Base-by-base conservation (phyloP, 1,284 basidiomycete species). In the Tilletia caries region DNA sequence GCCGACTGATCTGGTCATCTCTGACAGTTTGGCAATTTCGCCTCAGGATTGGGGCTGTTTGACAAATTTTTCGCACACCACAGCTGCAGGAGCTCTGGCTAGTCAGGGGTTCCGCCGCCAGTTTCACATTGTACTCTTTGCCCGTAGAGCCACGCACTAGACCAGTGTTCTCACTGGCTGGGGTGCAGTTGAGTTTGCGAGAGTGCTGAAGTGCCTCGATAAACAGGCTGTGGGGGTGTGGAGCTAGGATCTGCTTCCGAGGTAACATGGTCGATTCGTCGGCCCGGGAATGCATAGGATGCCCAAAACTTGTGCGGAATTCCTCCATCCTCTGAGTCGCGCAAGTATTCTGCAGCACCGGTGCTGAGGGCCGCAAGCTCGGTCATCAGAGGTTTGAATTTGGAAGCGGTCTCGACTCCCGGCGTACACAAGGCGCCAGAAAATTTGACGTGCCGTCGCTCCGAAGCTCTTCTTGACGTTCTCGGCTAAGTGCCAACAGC, bases 101-200 rank as follows among this genome's bases (percentile, higher is more conserved):
- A 8, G 18, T 18, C 10, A 44, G 10, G 18, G 8, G 10, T 8
- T 18, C 46, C 15, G 15, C 46, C 20, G 46, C 46, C 20, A 50
- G 46, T 25, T 50, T 18, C 15, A 50, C 46, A 25, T 50, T 50
- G 46, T 50, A 50, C 46, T 50, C 20, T 25, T 50, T 50, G 46
- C 15, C 46, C 46, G 46, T n/a, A 10, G 46, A 50, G 46, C 46
- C 46, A 25, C 15, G 20, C 20, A 50, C 46, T 50, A 50, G 46
- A 25, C 46, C 46, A 25, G 46, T n/a, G 20, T 5, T n/a, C 20
- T 18, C 23, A 25, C 46, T 50, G 46, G 46, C 46, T 18, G 46
- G 46, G 23, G 46, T 50, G 46, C 46, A 50, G 46, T 50, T 50
- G 46, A 50, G 46, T 50, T 50, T 50, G 46, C 46, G 46, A 50